Base-by-base conservation (phyloP, 805 yeast species). In the Hanseniaspora mollemarum region DNA sequence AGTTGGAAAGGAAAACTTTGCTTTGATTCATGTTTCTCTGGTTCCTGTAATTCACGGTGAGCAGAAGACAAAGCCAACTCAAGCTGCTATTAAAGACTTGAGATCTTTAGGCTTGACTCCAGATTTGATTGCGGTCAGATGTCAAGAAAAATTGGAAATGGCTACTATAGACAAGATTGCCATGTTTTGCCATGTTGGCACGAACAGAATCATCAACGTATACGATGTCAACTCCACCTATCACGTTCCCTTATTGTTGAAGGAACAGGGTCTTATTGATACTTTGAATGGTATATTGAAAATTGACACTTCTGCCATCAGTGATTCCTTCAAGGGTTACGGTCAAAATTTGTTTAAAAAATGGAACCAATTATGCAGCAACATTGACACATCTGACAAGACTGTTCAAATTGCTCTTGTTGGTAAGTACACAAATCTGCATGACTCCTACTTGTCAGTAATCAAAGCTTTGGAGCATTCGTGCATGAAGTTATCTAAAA, bases 21-120 rank as follows among this genome's bases (percentile, higher is more conserved):
- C 96, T 18, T 75, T 92, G 64, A 86, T 90, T 61, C 99, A 92
- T 61, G 99, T 92, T 44, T 90, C 97, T 41, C 74, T 92, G 56
- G 97, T 92, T 43, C 97, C 97, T 42, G 97, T 92, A 45, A 90
- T 92, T 62, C 95, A 88, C 60, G 98, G 97, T 55, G 99, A 92
- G 73, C 96, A 92, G 69, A 92, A 92, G 75, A 92, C 99, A 39
- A 92, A 92, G 70, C 99, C 99, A 53, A 92, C 99, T 12, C 99
- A 92, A 72, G 98, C 97, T 56, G 99, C 99, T 43, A 84, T 92
- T 63, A 87, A 87, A 67, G 98, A 92, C 67, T 76, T 92, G 68
- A 83, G 99, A 70, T 84, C 95, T 43, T 72, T 90, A 54, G 99
- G 99, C 61, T 77, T 92, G 65, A 78, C 81, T 35, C 97, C 97